Percentiles rank a stretch among this genome's conserved stretches.
phyloP scores from a whole-genome alignment of 1,139 yeast species.

The Candida pseudoviswanathii region DNA sequence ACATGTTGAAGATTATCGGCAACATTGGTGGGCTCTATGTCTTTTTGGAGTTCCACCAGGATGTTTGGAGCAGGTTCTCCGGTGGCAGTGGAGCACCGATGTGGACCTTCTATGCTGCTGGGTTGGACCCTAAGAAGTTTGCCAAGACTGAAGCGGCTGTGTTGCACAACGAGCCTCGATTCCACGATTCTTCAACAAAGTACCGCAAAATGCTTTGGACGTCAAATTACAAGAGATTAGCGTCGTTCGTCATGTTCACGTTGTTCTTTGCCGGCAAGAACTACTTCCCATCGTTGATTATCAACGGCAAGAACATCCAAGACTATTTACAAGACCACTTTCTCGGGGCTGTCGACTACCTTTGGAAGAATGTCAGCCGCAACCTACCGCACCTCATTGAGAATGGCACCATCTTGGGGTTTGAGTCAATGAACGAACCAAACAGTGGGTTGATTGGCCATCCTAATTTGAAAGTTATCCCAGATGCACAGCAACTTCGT shows the following conservation, averaged over 20 bases:
- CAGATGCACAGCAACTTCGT: conserved; percentile 57
- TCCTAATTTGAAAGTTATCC: conserved; percentile 46
- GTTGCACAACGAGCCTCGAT: conserved; percentile 57
- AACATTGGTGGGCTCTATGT: conserved; percentile 76
- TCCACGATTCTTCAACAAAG: conserved; percentile 33
- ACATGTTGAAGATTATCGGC: conserved; percentile 59
- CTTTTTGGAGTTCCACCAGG: conserved; percentile 89
- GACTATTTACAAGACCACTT: conserved; percentile 71
- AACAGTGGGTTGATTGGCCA: conserved; percentile 65
- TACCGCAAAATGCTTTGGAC: conserved; percentile 94
- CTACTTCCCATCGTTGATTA: conserved; percentile 69
- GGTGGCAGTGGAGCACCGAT: conserved; percentile 98
- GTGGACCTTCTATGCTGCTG: conserved; percentile 97
- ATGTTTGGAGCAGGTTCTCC: conserved; percentile 85
- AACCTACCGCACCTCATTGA: conserved; percentile 57
- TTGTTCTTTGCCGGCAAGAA: conserved; percentile 76
- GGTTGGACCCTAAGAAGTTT: conserved; percentile 76
- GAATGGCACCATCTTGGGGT: conserved; percentile 62
- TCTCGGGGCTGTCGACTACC: conserved; percentile 52
- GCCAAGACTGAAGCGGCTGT: conserved; percentile 71
- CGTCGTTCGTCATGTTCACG: conserved; percentile 81
- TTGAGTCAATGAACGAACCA: conserved; percentile 91
- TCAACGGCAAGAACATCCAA: conserved; percentile 77
- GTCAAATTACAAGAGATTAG: conserved; percentile 78
- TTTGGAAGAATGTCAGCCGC: conserved; percentile 53